Conservation (phyloP, 2,329 filamentous ascomycete species). For the Ceratocystis alfenasii region DNA sequence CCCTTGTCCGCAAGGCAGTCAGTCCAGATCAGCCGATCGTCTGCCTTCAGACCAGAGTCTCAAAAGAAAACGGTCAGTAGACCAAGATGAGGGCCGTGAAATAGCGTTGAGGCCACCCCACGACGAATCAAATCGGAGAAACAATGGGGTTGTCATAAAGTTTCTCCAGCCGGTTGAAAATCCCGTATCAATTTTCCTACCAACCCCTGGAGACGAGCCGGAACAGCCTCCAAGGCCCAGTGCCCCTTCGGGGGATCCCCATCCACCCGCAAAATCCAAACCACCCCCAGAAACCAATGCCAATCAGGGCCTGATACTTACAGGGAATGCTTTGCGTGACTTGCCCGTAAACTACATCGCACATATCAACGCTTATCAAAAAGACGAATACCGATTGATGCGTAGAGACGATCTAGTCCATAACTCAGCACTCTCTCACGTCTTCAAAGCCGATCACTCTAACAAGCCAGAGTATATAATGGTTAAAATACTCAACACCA, state of each 20-base stretch:
- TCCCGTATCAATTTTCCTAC: background rate
- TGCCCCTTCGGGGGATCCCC: background rate
- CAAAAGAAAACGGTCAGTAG: background rate
- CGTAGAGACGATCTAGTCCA: conserved; percentile 6
- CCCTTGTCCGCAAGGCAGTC: background rate
- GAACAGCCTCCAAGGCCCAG: background rate
- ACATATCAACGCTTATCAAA: background rate
- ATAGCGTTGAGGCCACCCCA: background rate
- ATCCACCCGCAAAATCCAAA: background rate
- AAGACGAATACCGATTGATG: conserved; percentile 12
- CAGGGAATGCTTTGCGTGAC: background rate
- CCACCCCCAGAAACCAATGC: background rate
- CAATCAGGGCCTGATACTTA: background rate
- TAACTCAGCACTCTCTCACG: conserved; percentile 4
- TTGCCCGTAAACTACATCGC: background rate
- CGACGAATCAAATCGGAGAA: background rate
- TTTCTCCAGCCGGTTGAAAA: background rate
- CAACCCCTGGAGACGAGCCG: background rate
- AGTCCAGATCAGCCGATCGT: background rate
- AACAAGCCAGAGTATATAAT: conserved; percentile 10
- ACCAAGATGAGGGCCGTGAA: background rate
- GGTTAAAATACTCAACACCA: conserved; percentile 13
- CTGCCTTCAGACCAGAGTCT: background rate
- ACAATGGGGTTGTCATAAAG: background rate
- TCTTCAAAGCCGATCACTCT: conserved; percentile 7